Conservation (phyloP, 345 rosid species). For the Eucalyptus fibrosa region DNA sequence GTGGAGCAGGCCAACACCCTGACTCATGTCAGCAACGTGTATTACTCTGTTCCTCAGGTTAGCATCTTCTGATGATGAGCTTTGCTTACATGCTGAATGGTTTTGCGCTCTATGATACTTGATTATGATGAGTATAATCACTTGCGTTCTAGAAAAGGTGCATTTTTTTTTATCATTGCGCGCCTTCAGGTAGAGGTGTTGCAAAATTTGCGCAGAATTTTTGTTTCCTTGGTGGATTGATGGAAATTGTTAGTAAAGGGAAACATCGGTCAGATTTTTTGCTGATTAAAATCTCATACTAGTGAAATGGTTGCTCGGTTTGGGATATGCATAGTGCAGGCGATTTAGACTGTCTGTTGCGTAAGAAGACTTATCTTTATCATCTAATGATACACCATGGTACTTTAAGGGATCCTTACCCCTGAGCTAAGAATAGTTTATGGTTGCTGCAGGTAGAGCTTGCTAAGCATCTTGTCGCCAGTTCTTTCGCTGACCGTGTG, state of each 20-base stretch:
- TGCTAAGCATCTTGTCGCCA: constrained; percentile 60
- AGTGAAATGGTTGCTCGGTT: neutral
- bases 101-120: neutral
- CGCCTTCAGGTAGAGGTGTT: neutral
- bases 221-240: neutral
- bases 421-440: neutral
- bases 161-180: neutral
- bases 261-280: neutral
- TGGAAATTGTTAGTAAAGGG: neutral
- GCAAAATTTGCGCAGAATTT: neutral
- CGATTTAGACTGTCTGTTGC: neutral
- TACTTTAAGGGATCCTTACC: neutral
- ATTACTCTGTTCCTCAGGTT: constrained; percentile 76
- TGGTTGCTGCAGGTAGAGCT: constrained; percentile 51
- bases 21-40: constrained; percentile 73
- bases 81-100: neutral
- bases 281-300: neutral
- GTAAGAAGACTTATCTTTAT: neutral
- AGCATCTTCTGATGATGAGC: neutral
- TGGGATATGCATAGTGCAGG: neutral
- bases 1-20: constrained; percentile 54
- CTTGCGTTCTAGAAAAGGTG: neutral
- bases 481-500: constrained; percentile 74
- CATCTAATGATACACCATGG: neutral
- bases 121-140: neutral